These are phyloP conservation scores for Rhodotorula sp. DNA, from an alignment of 1,284 basidiomycete genomes.

Conservation along the genomic window DNA sequence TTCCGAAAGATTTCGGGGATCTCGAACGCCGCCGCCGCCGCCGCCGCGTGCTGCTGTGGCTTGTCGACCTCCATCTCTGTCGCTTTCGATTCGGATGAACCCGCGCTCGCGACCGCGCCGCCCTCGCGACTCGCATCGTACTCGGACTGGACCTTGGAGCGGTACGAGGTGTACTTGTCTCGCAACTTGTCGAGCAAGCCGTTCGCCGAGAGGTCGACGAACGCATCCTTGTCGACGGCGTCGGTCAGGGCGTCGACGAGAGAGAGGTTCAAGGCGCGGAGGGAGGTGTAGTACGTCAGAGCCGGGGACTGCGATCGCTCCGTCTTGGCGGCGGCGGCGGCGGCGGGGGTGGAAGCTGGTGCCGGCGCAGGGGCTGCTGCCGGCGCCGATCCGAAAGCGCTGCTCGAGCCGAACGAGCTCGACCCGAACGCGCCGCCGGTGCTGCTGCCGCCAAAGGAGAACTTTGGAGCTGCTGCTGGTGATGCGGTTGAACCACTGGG, in stretches of 20 bases:
- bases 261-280: slow-evolving; percentile 77
- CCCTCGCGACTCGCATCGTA: slow-evolving; percentile 6
- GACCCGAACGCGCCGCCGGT: slow-evolving; percentile 17
- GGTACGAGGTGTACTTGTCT: slow-evolving; percentile 65
- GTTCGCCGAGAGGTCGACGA: slow-evolving; percentile 62
- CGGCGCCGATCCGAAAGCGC: too few species aligned
- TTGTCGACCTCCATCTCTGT: slow-evolving; percentile 13
- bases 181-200: slow-evolving; percentile 50
- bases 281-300: slow-evolving; percentile 65
- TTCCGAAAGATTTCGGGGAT: slow-evolving; percentile 14
- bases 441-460: slow-evolving; percentile 10
- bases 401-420: background rate
- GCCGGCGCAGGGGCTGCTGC: slow-evolving; percentile 20
- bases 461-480: slow-evolving; percentile 1
- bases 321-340: background rate
- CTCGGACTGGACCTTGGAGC: slow-evolving; percentile 59
- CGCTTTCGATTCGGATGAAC: background rate
- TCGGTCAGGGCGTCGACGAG: slow-evolving; percentile 64
- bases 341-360: slow-evolving; percentile 19
- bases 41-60: background rate
- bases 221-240: slow-evolving; percentile 69
- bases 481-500: slow-evolving; percentile 25
- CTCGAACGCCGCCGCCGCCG: background rate
- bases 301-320: slow-evolving; percentile 43
- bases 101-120: background rate